phyloP scores from a whole-genome alignment of 2,329 filamentous ascomycete species.

The Neopestalotiopsis clavispora region DNA sequence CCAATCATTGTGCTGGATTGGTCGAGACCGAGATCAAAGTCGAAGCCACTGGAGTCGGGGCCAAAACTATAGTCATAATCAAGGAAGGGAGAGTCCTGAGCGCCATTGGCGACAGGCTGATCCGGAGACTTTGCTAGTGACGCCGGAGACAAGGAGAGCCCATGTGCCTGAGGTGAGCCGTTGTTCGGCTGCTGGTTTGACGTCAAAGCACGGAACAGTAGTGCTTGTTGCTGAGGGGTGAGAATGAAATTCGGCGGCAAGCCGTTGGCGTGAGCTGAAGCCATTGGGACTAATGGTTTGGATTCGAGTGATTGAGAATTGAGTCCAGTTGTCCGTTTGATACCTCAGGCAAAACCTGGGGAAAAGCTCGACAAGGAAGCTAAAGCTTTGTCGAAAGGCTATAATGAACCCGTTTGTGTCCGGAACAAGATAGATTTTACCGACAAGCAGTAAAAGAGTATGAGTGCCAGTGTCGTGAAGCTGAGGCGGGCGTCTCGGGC shows the following conservation, averaged over 20 bases:
- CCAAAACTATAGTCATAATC: conserved; percentile 84
- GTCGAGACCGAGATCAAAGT: conserved; percentile 66
- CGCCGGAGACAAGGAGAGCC: conserved; percentile 50
- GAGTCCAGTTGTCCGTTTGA: not conserved
- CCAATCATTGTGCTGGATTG: conserved; percentile 75
- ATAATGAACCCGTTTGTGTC: not conserved
- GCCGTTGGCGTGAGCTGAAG: conserved; percentile 28
- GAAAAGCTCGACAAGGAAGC: not conserved
- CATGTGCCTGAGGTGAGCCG: conserved; percentile 40
- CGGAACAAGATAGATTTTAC: not conserved
- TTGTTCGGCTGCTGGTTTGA: conserved; percentile 61
- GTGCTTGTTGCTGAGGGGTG: conserved; percentile 76
- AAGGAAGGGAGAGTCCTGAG: conserved; percentile 80
- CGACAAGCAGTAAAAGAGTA: not conserved
- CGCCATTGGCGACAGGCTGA: conserved; percentile 52
- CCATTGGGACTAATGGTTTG: not conserved
- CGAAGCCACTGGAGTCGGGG: conserved; percentile 69
- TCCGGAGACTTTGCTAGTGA: conserved; percentile 56
- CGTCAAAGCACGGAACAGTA: conserved; percentile 77
- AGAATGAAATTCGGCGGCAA: conserved; percentile 67
- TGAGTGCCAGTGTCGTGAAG: not conserved
- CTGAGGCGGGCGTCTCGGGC: not conserved
- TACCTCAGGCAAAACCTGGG: not conserved
- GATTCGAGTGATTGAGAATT: not conserved
- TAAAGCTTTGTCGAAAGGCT: not conserved